Evolutionary conservation across 805 yeast species (phyloP), one percentile per base, ranked within the genome.

Genomic region (Lipomyces oligophaga): DNA sequence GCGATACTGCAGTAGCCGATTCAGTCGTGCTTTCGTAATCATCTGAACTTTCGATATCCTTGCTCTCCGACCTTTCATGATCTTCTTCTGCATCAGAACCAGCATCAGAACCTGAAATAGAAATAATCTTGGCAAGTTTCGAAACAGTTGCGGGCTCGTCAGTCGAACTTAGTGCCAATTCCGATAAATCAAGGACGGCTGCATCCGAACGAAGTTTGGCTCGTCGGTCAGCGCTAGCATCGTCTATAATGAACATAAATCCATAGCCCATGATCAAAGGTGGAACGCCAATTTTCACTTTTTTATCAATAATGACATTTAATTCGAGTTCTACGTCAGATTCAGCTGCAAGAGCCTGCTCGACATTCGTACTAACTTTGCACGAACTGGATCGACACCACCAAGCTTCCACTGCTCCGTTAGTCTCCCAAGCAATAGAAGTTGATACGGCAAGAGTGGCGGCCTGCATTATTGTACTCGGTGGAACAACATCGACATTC

Each of bases 251-350:
- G 84, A 94, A 86, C 47, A 85, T 60, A 43, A 93, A 74, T 0
- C 85, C 96, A 57, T 89, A 72, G 0, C 98, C 98, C 93, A 93
- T 83, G 1, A 81, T 87, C 59, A 89, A 64, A 57, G 82, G 94
- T n/a, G 82, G 39, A 15, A 40, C 37, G 5, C 48, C 54, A 15
- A 52, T 33, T n/a, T 33, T 18, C 28, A 26, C 30, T 19, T 41
- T 49, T 19, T 32, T 25, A 20, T 41, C 45, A 16, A 48, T 30
- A 7, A 20, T 33, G 13, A 22, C 76, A 76, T 35, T 76, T 71
- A 41, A 76, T 69, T 41, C 74, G 73, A 51, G 89, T 75, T 38
- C 72, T 66, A 2, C 90, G 5, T 30, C 32, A 2, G 30, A 36
- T 2, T 26, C 35, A 7, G 41, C 19, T 15, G 24, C 26, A 15